These are phyloP conservation scores for Picochlorum sp. DNA, from an alignment of 139 green algal species.

Conservation along the genomic window DNA sequence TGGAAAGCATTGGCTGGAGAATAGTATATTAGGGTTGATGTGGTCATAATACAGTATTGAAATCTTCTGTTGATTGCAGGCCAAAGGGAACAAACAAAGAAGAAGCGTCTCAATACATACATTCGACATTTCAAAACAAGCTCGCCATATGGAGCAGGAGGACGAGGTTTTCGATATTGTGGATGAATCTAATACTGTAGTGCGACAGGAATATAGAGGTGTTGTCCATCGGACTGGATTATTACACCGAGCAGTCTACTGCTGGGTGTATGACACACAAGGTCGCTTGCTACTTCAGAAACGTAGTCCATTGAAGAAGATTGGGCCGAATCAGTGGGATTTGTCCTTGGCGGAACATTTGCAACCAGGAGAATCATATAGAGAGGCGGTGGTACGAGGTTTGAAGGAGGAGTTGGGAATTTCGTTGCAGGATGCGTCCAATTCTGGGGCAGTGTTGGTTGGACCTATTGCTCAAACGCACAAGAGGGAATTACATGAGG, in stretches of 20 bases:
- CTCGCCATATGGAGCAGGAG: slow-evolving; percentile 21
- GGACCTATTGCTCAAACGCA: slow-evolving; percentile 39
- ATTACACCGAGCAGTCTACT: slow-evolving; percentile 52
- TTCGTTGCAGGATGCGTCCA: not conserved
- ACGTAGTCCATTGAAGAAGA: slow-evolving; percentile 45
- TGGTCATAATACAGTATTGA: too few relatives aligned
- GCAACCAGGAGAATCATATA: slow-evolving; percentile 48
- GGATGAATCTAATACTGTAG: slow-evolving; percentile 20
- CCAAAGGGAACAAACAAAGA: too few relatives aligned
- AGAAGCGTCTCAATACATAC: too few relatives aligned
- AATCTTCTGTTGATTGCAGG: too few relatives aligned
- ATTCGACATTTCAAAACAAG: too few relatives aligned
- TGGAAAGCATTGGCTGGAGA: too few relatives aligned
- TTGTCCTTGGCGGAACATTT: slow-evolving; percentile 62
- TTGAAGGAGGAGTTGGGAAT: slow-evolving; percentile 63
- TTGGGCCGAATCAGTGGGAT: slow-evolving; percentile 59
- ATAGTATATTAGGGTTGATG: too few relatives aligned
- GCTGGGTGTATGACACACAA: slow-evolving; percentile 42
- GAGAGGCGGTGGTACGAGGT: slow-evolving; percentile 37
- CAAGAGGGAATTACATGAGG: slow-evolving; percentile 26
- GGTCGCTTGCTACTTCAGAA: slow-evolving; percentile 50
- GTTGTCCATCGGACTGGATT: slow-evolving; percentile 33
- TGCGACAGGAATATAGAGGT: slow-evolving; percentile 16
- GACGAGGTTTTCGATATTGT: slow-evolving; percentile 40
- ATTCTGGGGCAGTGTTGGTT: slow-evolving; percentile 5